Evolutionary conservation across 2,329 filamentous ascomycete species (phyloP), one percentile per base, ranked within the genome.

Genomic region (Trichoderma brevicompactum): DNA sequence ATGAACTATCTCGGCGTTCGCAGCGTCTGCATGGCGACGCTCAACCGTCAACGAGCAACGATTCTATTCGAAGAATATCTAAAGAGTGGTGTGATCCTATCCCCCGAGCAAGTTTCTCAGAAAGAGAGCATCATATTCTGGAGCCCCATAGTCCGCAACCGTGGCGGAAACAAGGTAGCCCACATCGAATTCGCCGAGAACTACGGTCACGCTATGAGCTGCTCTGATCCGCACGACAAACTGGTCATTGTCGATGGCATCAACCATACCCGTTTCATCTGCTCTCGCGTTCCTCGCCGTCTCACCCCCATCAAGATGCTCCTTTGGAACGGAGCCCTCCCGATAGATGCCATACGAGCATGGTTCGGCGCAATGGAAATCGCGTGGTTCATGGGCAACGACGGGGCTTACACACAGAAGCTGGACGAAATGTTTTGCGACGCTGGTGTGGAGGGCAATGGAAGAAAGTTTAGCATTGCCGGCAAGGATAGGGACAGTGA

Each of bases 1-100:
- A 93, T 91, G 71, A 98, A 98, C 76, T 94, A 96, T 76, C 83
- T 87, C 40, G 95, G 93, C 48, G 94, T 99, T 5, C 85, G 89
- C 68, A 85, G 90, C 55, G 94, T 99, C 15, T 88, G 87, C 74
- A 92, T 98, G 89, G 85, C 86, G 44, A 92, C 87, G 7, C 82
- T 98, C 41, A 98, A 97, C 78, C 85, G 92, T 23, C 94, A 98
- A 76, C 86, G 95, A 41, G 91, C 93, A 1, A 92, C 89, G 54
- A 87, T 97, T 19, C 81, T 96, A 1, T 89, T 94, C 71, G 83
- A 86, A 46, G 80, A 83, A 68, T 85, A 85, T 61, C 74, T 89
- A 70, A 67, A 68, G 15, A 81, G 75, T 60, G 80, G 80, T 28
- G 76, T 73, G 10, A 77, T 91, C 2, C 81, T 92, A 3, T 83